phyloP scores from a whole-genome alignment of 441 rosid genomes.

The Adansonia gregorii region DNA sequence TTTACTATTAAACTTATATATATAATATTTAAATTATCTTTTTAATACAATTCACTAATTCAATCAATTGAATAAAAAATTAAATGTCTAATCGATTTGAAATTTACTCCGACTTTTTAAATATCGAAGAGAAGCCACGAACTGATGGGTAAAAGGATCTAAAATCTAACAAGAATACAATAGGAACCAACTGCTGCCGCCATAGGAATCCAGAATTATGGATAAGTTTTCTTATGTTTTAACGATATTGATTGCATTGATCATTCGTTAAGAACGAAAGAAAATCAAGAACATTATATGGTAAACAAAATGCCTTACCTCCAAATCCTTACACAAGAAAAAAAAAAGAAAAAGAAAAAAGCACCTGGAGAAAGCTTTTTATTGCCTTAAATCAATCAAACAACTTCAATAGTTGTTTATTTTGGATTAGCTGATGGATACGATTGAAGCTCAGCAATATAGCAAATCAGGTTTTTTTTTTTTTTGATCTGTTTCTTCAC shows the following conservation, averaged over 20 bases:
- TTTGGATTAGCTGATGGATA: slow-evolving; percentile 9
- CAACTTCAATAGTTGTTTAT: neutral
- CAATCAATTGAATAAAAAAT: too few relatives aligned
- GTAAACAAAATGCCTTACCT: neutral
- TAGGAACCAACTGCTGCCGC: too few relatives aligned
- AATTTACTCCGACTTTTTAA: too few relatives aligned
- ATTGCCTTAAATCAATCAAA: neutral
- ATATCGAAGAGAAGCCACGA: neutral
- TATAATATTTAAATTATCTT: too few relatives aligned
- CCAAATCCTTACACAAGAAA: neutral
- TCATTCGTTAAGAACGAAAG: neutral
- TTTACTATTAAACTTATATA: too few relatives aligned
- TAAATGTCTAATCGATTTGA: too few relatives aligned
- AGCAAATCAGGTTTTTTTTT: neutral
- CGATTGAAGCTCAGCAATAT: slow-evolving; percentile 13
- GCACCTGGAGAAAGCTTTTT: neutral
- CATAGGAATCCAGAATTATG: neutral
- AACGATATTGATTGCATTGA: neutral
- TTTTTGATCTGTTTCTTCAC: neutral
- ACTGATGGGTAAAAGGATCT: neutral
- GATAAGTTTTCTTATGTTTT: neutral
- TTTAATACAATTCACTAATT: too few relatives aligned
- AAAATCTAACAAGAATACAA: neutral
- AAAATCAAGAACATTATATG: neutral
- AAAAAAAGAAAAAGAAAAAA: neutral